Base-by-base conservation (phyloP, 441 rosid species). In the Breynia disticha region DNA sequence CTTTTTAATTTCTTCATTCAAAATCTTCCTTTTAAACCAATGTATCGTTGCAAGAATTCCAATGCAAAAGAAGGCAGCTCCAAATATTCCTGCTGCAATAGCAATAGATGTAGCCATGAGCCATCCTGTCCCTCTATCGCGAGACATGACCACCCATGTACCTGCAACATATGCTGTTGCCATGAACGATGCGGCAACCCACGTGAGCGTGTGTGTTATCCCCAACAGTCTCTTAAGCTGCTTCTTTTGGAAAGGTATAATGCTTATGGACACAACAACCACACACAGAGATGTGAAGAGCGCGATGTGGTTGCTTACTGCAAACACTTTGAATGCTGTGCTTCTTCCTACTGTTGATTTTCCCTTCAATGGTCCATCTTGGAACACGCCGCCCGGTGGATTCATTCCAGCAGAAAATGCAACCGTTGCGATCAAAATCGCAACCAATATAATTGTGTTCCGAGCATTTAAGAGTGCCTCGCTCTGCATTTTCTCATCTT, bases 161-260 rank as follows among this genome's bases (percentile, higher is more conserved):
- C 69, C 76, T 37, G 74, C 74, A 19, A 60, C 35, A 19, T 20
- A 71, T 53, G 72, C 69, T 2, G 54, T 46, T 11, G 70, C 60
- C 74, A 66, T 71, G 62, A 62, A 71, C 2, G 67, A 59, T 16
- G 62, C 52, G 5, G 74, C 65, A 15, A 56, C 48, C 74, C 79
- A 71, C 69, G 63, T 53, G 11, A 49, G 56, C 57, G 68, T 66
- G 44, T 71, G 72, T 37, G 69, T 28, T 17, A 65, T 3, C n/a
- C 10, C 45, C 18, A 71, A 19, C 5, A 71, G 16, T 46, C n/a
- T 65, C 65, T 46, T 68, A 28, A 52, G 46, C 21, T 49, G 39
- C 43, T 54, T 71, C 21, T 65, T 62, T 4, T 14, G 42, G 16
- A 67, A 67, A 0, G 76, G 67, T 7, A 65, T 65, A 35, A 74